A percentile compares a stretch with the other conserved stretches of the same genome.
phyloP scores from a whole-genome alignment of 2,329 filamentous ascomycete species.

The Fusarium heterosporum region DNA sequence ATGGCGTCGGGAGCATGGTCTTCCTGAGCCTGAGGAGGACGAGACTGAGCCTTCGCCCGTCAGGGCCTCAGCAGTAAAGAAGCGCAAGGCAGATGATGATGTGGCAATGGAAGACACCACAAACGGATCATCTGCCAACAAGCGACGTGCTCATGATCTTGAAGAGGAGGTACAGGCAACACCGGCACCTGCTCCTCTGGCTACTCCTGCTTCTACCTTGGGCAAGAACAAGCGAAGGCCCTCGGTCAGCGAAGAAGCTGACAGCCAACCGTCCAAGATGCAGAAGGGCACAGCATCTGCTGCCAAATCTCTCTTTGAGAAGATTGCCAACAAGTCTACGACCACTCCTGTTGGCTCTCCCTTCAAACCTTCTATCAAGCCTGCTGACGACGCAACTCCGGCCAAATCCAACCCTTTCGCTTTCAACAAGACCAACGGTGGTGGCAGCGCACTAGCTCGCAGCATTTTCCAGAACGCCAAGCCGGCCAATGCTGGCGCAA shows the following conservation, averaged over 20 bases:
- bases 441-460: conserved; percentile 50
- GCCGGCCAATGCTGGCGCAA: conserved; percentile 40
- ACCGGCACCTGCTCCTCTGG: conserved; percentile 50
- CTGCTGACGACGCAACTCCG: conserved; percentile 43
- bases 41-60: conserved; percentile 49
- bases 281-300: conserved; percentile 64
- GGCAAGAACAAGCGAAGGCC: conserved; percentile 67
- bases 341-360: conserved; percentile 51
- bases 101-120: conserved; percentile 54
- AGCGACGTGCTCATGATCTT: conserved; percentile 61
- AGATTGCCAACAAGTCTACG: conserved; percentile 64
- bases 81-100: conserved; percentile 69
- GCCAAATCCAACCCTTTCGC: conserved; percentile 52
- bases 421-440: conserved; percentile 53
- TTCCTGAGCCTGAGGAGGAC: conserved; percentile 64
- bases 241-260: conserved; percentile 58
- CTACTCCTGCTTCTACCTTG: conserved; percentile 45
- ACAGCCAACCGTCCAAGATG: conserved; percentile 63
- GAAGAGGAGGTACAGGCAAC: conserved; percentile 57
- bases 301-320: conserved; percentile 68
- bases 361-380: conserved; percentile 49
- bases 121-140: conserved; percentile 53
- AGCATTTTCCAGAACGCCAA: conserved; percentile 59
- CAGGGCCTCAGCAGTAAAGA: conserved; percentile 56
- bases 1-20: conserved; percentile 68